Conservation (phyloP, 2,329 filamentous ascomycete species). For the Corinectria fuckeliana region DNA sequence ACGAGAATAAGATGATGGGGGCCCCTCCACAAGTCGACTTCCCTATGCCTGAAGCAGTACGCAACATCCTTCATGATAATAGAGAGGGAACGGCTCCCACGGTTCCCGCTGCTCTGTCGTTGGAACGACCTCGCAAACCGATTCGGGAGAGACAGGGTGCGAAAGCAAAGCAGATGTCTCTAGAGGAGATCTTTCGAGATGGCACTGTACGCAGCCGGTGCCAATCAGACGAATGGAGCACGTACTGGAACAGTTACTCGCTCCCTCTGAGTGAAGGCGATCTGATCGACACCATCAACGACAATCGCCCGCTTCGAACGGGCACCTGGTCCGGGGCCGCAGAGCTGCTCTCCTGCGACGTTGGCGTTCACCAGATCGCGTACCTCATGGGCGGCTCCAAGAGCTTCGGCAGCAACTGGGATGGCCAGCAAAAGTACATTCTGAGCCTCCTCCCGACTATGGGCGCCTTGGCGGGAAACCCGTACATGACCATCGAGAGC, state of each 20-base stretch:
- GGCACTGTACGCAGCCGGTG: neutral
- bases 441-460: neutral
- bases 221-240: neutral
- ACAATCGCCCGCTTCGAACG: neutral
- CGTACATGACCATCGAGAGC: conserved; percentile 43
- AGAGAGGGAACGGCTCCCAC: neutral
- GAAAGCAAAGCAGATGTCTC: neutral
- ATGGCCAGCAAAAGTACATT: conserved; percentile 21
- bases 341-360: conserved; percentile 33
- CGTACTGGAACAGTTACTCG: too few species aligned
- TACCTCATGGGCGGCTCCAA: conserved; percentile 21
- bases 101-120: neutral
- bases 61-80: neutral
- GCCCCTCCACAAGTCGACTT: conserved; percentile 23
- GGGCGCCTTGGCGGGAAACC: neutral
- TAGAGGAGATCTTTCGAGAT: neutral
- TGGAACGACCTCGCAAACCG: neutral
- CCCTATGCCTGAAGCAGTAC: neutral
- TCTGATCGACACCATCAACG: neutral
- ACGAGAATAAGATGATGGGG: conserved; percentile 18
- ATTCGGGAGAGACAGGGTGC: neutral
- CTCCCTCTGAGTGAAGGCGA: neutral
- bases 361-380: conserved; percentile 32
- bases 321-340: conserved; percentile 32
- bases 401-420: conserved; percentile 31